Conservation (phyloP, 2,329 filamentous ascomycete species). For the Raffaelea ambrosiae region DNA sequence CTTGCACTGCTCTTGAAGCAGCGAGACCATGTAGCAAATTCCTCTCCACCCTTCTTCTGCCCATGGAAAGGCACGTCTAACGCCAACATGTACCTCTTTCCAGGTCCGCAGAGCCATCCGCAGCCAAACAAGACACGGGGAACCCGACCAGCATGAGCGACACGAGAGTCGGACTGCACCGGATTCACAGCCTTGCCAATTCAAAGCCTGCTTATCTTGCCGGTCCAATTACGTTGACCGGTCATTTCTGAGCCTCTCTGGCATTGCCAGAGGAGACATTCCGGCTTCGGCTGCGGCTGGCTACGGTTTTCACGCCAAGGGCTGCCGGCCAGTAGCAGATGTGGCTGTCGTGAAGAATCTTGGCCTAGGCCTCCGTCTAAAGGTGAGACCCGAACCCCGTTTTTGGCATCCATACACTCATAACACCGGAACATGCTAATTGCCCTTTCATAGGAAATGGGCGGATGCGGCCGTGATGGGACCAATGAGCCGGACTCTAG, state of each 20-base stretch:
- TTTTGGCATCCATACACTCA: too few relatives aligned
- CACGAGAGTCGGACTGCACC: background rate
- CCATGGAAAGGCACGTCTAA: too few relatives aligned
- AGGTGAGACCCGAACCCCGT: too few relatives aligned
- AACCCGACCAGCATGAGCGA: background rate
- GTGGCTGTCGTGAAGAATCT: conserved; percentile 29
- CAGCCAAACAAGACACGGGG: background rate
- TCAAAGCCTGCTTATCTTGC: conserved; percentile 41
- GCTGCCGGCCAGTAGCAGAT: conserved; percentile 34
- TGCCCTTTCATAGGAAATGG: too few relatives aligned
- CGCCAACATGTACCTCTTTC: background rate
- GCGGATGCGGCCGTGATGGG: too few relatives aligned
- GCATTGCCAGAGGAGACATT: conserved; percentile 39
- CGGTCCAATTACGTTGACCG: conserved; percentile 34
- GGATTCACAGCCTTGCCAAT: conserved; percentile 29
- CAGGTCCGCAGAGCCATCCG: conserved; percentile 2
- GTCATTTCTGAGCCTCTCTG: conserved; percentile 40
- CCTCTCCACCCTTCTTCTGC: background rate
- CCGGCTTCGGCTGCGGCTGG: conserved; percentile 39
- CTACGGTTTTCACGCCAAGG: conserved; percentile 40
- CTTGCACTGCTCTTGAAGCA: conserved; percentile 39
- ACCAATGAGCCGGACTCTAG: too few relatives aligned
- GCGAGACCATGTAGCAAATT: conserved; percentile 37
- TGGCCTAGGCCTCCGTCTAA: conserved; percentile 18
- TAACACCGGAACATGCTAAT: too few relatives aligned